A percentile compares a stretch with the other conserved stretches of the same genome.
These are phyloP conservation scores for Pythium insidiosum DNA, from an alignment of 352 stramenopile species.

Conservation along the genomic window DNA sequence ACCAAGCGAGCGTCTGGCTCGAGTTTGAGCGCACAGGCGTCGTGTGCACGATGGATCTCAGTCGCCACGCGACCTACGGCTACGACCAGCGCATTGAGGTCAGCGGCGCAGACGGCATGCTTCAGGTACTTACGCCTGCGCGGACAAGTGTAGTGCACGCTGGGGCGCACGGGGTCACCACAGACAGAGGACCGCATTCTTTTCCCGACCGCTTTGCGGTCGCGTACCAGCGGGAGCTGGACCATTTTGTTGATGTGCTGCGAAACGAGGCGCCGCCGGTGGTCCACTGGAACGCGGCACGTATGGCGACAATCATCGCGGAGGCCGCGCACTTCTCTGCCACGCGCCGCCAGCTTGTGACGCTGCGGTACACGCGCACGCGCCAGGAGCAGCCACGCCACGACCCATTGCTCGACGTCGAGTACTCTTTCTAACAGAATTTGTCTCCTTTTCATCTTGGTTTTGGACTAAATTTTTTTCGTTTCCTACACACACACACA, in stretches of 20 bases:
- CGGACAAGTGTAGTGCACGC: conserved; percentile 54
- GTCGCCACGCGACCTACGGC: conserved; percentile 77
- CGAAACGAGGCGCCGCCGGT: conserved; percentile 23
- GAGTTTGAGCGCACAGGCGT: conserved; percentile 57
- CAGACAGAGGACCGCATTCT: conserved; percentile 63
- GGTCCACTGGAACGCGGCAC: conserved; percentile 62
- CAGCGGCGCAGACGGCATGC: conserved; percentile 61
- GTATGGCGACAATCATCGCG: conserved; percentile 72
- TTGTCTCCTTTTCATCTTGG: background rate
- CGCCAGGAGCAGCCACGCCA: conserved; percentile 26
- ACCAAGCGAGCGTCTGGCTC: conserved; percentile 79
- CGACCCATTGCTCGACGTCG: conserved; percentile 44
- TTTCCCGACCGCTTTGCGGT: conserved; percentile 86
- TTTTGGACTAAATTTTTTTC: background rate
- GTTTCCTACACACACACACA: background rate
- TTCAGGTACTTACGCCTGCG: conserved; percentile 64
- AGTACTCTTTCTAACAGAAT: conserved; percentile 16
- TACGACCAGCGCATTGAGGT: conserved; percentile 93
- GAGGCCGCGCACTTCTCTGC: conserved; percentile 64
- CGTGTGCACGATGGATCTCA: conserved; percentile 87
- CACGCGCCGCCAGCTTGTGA: conserved; percentile 54
- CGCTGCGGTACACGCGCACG: conserved; percentile 48
- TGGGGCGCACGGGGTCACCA: conserved; percentile 36
- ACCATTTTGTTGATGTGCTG: conserved; percentile 74
- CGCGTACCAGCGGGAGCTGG: conserved; percentile 80